Evolutionary conservation across 495 filamentous ascomycete genomes (phyloP).

Genomic region (Tuber calosporum): DNA sequence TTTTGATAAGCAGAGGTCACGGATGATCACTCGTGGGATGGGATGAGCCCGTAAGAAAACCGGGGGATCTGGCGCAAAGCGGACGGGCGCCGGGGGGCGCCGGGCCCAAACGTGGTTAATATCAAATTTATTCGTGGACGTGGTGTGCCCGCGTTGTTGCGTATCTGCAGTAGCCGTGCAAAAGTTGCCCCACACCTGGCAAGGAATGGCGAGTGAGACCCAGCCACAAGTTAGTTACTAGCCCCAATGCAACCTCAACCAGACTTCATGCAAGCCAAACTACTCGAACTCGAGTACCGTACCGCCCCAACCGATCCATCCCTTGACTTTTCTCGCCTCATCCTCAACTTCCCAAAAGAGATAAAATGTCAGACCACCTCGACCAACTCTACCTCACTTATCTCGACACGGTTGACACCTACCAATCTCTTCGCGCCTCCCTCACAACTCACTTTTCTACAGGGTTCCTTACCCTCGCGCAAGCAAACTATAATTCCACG

Average conservation of each 20-base stretch:
- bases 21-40: neutral
- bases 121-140: no score
- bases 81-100: no score
- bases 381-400: constrained; percentile 27
- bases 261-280: neutral
- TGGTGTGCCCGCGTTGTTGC: no score
- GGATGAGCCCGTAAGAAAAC: no score
- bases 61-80: no score
- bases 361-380: constrained; percentile 19
- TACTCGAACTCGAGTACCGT: no score
- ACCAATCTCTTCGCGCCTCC: constrained; percentile 18
- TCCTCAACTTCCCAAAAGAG: neutral
- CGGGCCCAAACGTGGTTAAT: no score
- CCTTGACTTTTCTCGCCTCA: neutral
- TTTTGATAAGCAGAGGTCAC: neutral
- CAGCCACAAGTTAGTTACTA: no score
- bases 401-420: constrained; percentile 29
- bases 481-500: constrained; percentile 46
- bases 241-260: neutral
- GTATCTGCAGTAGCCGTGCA: no score
- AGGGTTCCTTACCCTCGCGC: constrained; percentile 45
- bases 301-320: neutral
- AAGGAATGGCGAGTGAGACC: no score
- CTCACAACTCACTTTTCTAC: constrained; percentile 27
- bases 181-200: no score